phyloP scores from a whole-genome alignment of 2,329 filamentous ascomycete species.

The Trichoderma cornu-damae region DNA sequence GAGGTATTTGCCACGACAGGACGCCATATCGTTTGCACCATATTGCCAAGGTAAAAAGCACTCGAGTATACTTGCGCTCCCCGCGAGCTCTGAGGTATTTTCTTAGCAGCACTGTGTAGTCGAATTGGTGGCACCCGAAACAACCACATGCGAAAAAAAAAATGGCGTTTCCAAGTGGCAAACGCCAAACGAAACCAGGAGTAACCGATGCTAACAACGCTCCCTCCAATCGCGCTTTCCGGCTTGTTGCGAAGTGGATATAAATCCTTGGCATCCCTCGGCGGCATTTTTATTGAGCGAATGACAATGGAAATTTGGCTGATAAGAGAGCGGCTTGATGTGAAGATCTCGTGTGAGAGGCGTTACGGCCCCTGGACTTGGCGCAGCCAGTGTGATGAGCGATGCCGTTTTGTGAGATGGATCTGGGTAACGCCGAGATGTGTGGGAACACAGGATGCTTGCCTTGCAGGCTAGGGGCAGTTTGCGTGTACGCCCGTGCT shows the following conservation, averaged over 20 bases:
- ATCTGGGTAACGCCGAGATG: no score
- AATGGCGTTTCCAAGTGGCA: not conserved
- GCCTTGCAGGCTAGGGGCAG: no score
- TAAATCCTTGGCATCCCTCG: not conserved
- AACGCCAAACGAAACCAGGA: conserved; percentile 1
- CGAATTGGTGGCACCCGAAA: not conserved
- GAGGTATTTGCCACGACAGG: not conserved
- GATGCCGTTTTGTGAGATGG: no score
- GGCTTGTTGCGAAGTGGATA: not conserved
- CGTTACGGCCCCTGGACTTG: not conserved
- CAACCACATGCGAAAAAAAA: not conserved
- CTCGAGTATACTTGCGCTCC: not conserved
- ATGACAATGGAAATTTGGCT: not conserved
- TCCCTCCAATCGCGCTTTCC: conserved; percentile 4
- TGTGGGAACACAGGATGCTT: no score
- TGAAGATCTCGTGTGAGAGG: not conserved
- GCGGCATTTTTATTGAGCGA: conserved; percentile 10
- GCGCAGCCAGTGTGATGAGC: no score
- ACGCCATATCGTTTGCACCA: not conserved
- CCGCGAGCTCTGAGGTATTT: no score
- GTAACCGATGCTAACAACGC: not conserved
- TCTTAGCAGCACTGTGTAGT: not conserved
- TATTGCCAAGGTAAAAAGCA: not conserved
- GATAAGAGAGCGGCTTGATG: conserved; percentile 9
- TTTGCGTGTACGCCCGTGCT: no score